Evolutionary conservation across 768 basidiomycete species (phyloP).

Genomic region (Serendipita sp.): DNA sequence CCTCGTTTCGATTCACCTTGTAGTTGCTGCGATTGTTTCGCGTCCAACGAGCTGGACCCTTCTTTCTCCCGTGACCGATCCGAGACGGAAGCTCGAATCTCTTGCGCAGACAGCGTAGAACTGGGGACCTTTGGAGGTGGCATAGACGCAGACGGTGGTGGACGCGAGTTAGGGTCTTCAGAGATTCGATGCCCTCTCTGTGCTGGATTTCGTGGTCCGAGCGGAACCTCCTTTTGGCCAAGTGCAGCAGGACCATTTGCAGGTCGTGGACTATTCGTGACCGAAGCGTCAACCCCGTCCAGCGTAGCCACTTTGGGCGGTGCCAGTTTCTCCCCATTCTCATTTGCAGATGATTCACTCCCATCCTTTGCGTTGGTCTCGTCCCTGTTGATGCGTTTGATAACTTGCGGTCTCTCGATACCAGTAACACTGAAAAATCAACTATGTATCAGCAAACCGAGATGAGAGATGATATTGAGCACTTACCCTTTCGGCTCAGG

Average conservation of each 20-base stretch:
- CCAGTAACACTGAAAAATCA: background rate
- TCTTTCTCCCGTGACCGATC: background rate
- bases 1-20: background rate
- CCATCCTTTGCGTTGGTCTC: background rate
- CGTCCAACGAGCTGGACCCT: background rate
- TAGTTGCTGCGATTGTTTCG: background rate
- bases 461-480: too few relatives aligned
- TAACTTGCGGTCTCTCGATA: background rate
- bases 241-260: background rate
- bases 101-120: slow-evolving; percentile 61
- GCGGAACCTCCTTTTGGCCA: background rate
- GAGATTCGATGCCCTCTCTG: slow-evolving; percentile 23
- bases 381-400: background rate
- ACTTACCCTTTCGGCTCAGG: too few relatives aligned
- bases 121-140: slow-evolving; percentile 65
- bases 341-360: background rate
- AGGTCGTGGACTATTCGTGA: background rate
- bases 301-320: background rate
- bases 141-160: slow-evolving; percentile 36
- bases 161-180: slow-evolving; percentile 26
- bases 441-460: too few relatives aligned
- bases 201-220: slow-evolving; percentile 8
- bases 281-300: background rate
- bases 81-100: slow-evolving; percentile 36
- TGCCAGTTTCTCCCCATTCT: background rate